phyloP scores from a whole-genome alignment of 495 filamentous ascomycete genomes.

The Daldinia grandis region DNA sequence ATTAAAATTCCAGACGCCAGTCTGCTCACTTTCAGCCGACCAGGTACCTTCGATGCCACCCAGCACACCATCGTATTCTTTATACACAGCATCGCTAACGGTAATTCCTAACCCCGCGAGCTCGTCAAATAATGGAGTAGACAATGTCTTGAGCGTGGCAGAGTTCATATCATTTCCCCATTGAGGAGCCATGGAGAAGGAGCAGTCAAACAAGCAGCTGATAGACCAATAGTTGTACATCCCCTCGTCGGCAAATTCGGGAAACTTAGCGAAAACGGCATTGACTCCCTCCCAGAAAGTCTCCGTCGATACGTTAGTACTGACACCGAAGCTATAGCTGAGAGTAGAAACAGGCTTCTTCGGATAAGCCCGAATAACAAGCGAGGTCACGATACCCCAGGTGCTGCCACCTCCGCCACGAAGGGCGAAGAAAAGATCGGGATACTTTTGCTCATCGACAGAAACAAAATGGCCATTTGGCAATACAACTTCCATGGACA shows the following conservation, averaged over 20 bases:
- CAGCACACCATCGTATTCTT: constrained; percentile 27
- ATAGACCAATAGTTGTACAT: constrained; percentile 60
- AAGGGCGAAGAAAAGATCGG: constrained; percentile 63
- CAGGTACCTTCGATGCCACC: constrained; percentile 31
- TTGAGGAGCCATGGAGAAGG: constrained; percentile 45
- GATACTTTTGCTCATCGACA: constrained; percentile 53
- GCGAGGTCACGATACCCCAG: constrained; percentile 62
- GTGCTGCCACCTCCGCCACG: constrained; percentile 62
- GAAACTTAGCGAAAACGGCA: constrained; percentile 55
- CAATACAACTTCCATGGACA: constrained; percentile 56
- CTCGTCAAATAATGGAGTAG: constrained; percentile 51
- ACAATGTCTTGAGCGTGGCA: constrained; percentile 41
- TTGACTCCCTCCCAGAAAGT: constrained; percentile 62
- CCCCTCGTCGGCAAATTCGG: constrained; percentile 54
- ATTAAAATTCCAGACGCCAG: constrained; percentile 36
- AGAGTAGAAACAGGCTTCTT: constrained; percentile 53
- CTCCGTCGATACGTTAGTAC: constrained; percentile 48
- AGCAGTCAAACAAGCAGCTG: constrained; percentile 21
- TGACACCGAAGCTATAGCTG: constrained; percentile 39
- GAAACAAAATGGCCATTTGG: constrained; percentile 54
- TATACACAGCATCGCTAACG: constrained; percentile 38
- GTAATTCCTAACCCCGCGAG: constrained; percentile 48
- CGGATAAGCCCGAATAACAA: constrained; percentile 57
- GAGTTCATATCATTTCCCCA: constrained; percentile 43
- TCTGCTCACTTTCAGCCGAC: constrained; percentile 27